Evolutionary conservation across 345 rosid genomes (phyloP).

Genomic region (Salix brachista): DNA sequence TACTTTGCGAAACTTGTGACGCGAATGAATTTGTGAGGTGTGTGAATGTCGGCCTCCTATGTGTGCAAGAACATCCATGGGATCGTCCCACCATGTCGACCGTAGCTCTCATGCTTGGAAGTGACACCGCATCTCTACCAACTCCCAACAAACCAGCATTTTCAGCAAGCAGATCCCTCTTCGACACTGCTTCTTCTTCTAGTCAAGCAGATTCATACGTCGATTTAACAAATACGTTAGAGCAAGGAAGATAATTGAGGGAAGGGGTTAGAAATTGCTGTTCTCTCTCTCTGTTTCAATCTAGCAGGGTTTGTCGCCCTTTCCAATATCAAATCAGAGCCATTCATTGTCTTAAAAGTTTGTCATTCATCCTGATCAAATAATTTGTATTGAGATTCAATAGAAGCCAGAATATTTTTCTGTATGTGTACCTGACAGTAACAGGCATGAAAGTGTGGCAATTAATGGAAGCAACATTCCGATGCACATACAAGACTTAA

Average conservation of each 20-base stretch:
- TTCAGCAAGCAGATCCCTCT: constrained; percentile 3
- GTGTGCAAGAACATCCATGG: constrained; percentile 33
- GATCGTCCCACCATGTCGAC: constrained; percentile 33
- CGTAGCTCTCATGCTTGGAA: constrained; percentile 18
- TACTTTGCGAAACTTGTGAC: not conserved
- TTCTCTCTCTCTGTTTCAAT: not conserved
- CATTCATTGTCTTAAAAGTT: not conserved
- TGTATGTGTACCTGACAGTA: too few relatives aligned
- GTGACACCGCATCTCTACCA: constrained; percentile 18
- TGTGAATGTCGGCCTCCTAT: constrained; percentile 24
- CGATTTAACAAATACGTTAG: not conserved
- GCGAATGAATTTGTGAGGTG: constrained; percentile 19
- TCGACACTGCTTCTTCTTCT: constrained; percentile 8
- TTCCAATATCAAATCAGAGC: not conserved
- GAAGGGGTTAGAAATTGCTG: not conserved
- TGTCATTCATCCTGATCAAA: not conserved
- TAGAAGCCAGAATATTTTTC: not conserved
- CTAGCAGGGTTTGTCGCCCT: not conserved
- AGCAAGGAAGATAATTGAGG: not conserved
- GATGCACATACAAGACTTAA: too few relatives aligned
- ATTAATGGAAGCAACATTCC: too few relatives aligned
- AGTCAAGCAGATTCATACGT: not conserved
- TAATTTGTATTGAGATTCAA: not conserved
- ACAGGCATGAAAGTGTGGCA: too few relatives aligned
- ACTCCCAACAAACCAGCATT: constrained; percentile 34